Conservation (phyloP, 108 stramenopile species). For the Skeletonema grethae region DNA sequence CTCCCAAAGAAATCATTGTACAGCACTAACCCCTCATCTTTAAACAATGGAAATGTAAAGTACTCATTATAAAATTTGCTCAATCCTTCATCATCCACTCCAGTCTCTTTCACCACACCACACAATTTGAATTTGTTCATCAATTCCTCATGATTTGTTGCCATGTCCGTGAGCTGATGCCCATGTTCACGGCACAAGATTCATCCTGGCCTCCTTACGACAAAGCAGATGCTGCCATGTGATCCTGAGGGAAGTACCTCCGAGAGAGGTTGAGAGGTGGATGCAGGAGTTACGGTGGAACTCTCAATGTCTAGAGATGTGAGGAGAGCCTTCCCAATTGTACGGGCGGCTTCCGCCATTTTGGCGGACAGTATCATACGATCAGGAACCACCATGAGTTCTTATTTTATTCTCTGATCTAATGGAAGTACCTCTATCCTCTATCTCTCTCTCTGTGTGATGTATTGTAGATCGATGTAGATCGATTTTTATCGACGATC, state of each 20-base stretch:
- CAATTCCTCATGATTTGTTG: constrained; percentile 29
- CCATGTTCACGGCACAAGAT: constrained; percentile 87
- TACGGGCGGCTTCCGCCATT: constrained; percentile 24
- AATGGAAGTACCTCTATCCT: too few species aligned
- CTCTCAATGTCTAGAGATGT: constrained; percentile 15
- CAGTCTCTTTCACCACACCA: constrained; percentile 80
- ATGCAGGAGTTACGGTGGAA: constrained; percentile 11
- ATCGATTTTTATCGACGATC: too few species aligned
- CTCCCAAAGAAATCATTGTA: constrained; percentile 73
- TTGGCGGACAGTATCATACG: constrained; percentile 20
- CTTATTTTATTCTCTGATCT: too few species aligned
- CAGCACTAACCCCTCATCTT: constrained; percentile 61
- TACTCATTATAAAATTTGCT: constrained; percentile 60
- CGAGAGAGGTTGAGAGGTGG: constrained; percentile 15
- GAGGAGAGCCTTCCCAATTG: constrained; percentile 15
- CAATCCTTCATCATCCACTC: constrained; percentile 79
- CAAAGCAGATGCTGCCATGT: constrained; percentile 41
- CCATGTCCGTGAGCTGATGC: constrained; percentile 66
- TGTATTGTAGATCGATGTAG: too few species aligned
- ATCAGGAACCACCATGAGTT: background rate
- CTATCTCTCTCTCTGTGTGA: too few species aligned
- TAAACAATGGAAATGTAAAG: constrained; percentile 67
- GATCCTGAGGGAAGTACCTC: constrained; percentile 22
- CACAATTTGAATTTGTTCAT: constrained; percentile 59
- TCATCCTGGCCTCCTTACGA: constrained; percentile 79